Evolutionary conservation across 768 basidiomycete genomes (phyloP), one percentile per base, ranked within the genome.

Genomic region (Lactarius vividus): DNA sequence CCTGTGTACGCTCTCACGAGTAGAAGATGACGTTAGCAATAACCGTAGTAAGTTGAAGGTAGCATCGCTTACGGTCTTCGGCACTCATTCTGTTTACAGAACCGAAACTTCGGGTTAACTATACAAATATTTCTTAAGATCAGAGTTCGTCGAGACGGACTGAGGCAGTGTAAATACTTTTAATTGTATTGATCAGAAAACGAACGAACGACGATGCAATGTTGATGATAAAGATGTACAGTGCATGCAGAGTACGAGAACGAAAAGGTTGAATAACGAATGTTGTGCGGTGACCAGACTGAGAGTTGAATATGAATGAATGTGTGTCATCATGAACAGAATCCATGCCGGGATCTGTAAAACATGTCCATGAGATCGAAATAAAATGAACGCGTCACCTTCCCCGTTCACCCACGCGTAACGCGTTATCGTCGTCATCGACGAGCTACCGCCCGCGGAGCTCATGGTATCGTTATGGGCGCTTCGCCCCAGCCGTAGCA

Each of bases 221-320:
- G 29, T 8, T 23, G 66, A 67, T 67, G 66, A 59, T 67, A 67
- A 67, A 2, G 52, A 67, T 67, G 61, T 67, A 67, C 66, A 67
- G 57, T 63, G 66, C 66, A 26, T 67, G 66, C 57, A 59, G 62
- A 53, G 62, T 63, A 59, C 66, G 57, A 63, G 23, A 63, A 66
- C 31, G n/a, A 52, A 44, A 35, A 54, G 28, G 18, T 23, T 6
- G 9, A n/a, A 29, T 29, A 67, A 63, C 6, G 66, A 63, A 16
- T 46, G 65, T 40, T 54, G 52, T 46, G 20, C 54, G 39, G 61
- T 57, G 57, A 63, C 44, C n/a, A 33, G 13, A 54, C 52, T 58
- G 57, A 35, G 52, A 53, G 23, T 11, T 29, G 28, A 59, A 33
- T 29, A 46, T 46, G 20, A 33, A 18, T n/a, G 37, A 62, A 66